Evolutionary conservation across 345 rosid genomes (phyloP), one percentile per base, ranked within the genome.

Genomic region (Eucalyptus viminalis): DNA sequence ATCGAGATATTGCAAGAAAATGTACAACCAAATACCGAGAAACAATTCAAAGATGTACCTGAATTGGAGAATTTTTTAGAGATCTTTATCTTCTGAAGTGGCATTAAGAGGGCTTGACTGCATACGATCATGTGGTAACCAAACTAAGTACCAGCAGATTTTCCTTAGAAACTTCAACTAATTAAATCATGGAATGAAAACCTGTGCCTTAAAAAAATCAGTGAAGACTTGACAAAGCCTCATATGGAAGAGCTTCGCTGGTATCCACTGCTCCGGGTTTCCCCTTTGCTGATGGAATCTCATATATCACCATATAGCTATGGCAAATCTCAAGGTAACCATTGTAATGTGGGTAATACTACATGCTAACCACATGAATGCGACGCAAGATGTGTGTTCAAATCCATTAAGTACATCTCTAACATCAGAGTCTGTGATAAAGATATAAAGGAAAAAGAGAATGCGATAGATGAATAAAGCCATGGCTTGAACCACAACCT

Each of bases 231-330:
- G 12, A 60, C 31, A 60, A 27, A 60, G 67, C 31, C 67, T 60
- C 14, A 25, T 60, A 25, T 11, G 24, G 2, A 86, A 56, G 87
- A 90, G 86, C 47, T 88, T 92, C 93, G 94, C 99, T 44, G 96
- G 97, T 90, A 91, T 93, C 97, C 97, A 96, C 56, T 92, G 95
- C 76, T 90, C 92, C 6, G 97, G 94, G 88, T 91, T 92, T 92
- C 1, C 95, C 99, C 92, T 91, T 95, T 69, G 96, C 95, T 49
- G 97, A 93, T 31, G 96, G 97, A 86, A 98, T 98, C 93, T 97
- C 97, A 89, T 97, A 97, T 65, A 98, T 97, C 5, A 96, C 91
- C 97, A 95, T 96, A 88, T 96, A 96, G 97, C 97, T 95, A 88
- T 95, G 95, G 44, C 96, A 95, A 56, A 97, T 96, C 90, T 97